Evolutionary conservation across 805 yeast genomes (phyloP), one percentile per base, ranked within the genome.

Genomic region (Candida alai): DNA sequence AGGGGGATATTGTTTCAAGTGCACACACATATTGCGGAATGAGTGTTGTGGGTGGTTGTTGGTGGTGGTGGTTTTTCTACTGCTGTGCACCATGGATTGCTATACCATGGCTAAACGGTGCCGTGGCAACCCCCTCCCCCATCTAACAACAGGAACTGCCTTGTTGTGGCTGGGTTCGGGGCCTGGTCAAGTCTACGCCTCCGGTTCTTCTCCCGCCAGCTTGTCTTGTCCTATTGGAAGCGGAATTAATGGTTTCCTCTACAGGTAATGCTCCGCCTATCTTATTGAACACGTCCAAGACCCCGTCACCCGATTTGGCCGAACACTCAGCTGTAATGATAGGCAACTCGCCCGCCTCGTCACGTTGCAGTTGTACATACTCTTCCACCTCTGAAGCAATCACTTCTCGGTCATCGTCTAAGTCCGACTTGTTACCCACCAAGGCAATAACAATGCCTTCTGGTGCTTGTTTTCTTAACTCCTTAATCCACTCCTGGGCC

Each of bases 401-500:
- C 2, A 66, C 68, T 35, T 64, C 58, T 32, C 88, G 65, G 22
- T 70, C 68, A 4, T 57, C 60, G 11, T 55, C 71, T 44, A 84
- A 61, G 60, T 84, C 94, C 1, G 69, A 47, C 51, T 84, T 84
- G 52, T 84, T 84, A n/a, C 89, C 94, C n/a, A 80, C 85, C 24
- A 84, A 57, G 21, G 90, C 86, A 43, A 93, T 84, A 28, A 88
- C 79, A 34, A 89, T 76, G 35, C 79, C 76, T 36, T 73, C 54
- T 10, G 74, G 75, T 54, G 94, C 94, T 55, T 88, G 96, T 42
- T 82, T 78, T 60, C 84, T 85, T 41, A 84, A 60, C 56, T 84
- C 93, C 48, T 80, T 78, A 23, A 82, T 78, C 90, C 90, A 84
- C 29, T 76, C 76, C 46, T 79, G 77, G 2, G 90, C 90, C 50